Evolutionary conservation across 1,284 basidiomycete genomes (phyloP).

Genomic region (Caloboletus inedulis): DNA sequence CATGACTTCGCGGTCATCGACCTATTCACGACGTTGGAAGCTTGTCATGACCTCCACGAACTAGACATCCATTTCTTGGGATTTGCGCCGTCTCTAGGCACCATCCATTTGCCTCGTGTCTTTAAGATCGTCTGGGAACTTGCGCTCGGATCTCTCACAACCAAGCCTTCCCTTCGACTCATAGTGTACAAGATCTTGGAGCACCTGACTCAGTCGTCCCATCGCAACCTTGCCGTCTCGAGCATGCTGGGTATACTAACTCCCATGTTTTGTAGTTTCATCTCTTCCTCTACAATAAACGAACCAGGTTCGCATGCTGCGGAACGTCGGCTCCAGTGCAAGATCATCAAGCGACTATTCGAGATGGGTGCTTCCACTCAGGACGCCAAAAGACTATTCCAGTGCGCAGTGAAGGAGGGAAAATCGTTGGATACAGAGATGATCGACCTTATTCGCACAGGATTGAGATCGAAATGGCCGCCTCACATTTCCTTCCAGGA

Average conservation of each 20-base stretch:
- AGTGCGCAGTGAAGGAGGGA: conserved; percentile 48
- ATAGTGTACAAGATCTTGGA: conserved; percentile 61
- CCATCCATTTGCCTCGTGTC: conserved; percentile 54
- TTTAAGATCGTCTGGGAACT: conserved; percentile 54
- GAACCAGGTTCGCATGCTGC: not conserved
- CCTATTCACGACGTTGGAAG: conserved; percentile 47
- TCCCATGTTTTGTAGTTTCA: conserved; percentile 45
- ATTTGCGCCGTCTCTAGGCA: conserved; percentile 35
- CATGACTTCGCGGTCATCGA: conserved; percentile 57
- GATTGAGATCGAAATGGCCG: conserved; percentile 70
- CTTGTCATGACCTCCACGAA: conserved; percentile 34
- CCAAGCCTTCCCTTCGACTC: conserved; percentile 42
- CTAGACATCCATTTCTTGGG: conserved; percentile 40
- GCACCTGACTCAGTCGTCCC: conserved; percentile 52
- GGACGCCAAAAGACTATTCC: conserved; percentile 59
- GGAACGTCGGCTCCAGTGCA: conserved; percentile 56
- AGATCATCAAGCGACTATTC: conserved; percentile 58
- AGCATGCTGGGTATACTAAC: conserved; percentile 53
- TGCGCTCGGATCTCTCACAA: conserved; percentile 32
- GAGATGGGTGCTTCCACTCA: conserved; percentile 67
- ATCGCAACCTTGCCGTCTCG: conserved; percentile 66
- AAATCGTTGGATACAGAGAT: conserved; percentile 56
- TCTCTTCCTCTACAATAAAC: conserved; percentile 18
- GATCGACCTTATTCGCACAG: conserved; percentile 62
- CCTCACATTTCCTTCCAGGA: conserved; percentile 68